Evolutionary conservation across 176 grass and related monocot species (phyloP), one percentile per base, ranked within the genome.

Genomic region (Cenchrus purpureus): DNA sequence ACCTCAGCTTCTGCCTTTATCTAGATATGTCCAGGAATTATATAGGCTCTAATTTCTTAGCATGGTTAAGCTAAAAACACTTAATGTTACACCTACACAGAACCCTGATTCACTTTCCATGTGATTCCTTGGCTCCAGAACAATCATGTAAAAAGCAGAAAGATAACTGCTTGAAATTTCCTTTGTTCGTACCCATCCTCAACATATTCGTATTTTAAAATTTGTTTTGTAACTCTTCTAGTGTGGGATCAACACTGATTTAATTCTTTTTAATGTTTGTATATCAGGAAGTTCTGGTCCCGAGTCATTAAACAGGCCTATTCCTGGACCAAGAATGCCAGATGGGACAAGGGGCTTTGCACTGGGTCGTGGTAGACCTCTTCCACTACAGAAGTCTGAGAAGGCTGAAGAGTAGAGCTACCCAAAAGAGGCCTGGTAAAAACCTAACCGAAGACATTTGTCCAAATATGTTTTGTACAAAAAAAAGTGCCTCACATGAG

Each of bases 321-420:
- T 96, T 77, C 71, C 91, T 74, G 97, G 97, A 31, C 97, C 94
- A 0, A 96, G 84, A 83, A 96, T 96, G 94, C 94, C 91, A 40
- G 91, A 94, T 88, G 97, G 97, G 34, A 99, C 91, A 10, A 94
- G 76, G 73, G 91, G 91, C 22, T 99, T 99, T 64, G 48, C 87
- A n/a, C 63, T 92, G 82, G 94, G 91, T 53, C 94, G 97, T 66
- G 97, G 97, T 34, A 96, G 65, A 84, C 81, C 82, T 73, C 20
- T 90, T 72, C 61, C 68, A 54, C 32, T 37, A 14, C 55, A 70
- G 70, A 81, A 87, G 8, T 52, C 19, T 5, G 70, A 81, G 46
- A 87, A 84, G 17, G 43, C 65, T 50, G 89, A 84, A 70, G 81
- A 84, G 70, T 91, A 80, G 71, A 80, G 49, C 46, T 14, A 73